A percentile compares a stretch with the other conserved stretches of the same genome.
Evolutionary conservation across 2,329 filamentous ascomycete genomes (phyloP).

Genomic region (Fusarium tuaranense): DNA sequence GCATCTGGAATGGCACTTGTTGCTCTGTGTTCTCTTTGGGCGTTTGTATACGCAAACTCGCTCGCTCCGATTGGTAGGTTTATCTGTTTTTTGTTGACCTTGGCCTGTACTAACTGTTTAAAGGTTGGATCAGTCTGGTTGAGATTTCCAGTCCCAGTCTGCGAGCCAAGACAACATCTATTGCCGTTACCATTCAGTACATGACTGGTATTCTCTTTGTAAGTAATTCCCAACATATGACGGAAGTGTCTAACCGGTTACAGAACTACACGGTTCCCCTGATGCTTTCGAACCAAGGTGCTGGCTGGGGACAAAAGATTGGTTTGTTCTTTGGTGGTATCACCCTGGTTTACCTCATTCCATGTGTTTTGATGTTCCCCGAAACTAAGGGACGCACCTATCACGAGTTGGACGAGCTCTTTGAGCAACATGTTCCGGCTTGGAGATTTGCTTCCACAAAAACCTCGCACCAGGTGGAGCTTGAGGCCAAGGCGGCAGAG

Average conservation of each 20-base stretch:
- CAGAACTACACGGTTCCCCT: not conserved
- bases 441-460: not conserved
- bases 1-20: not conserved
- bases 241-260: not conserved
- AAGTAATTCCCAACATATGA: not conserved
- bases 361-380: not conserved
- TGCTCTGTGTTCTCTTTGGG: not conserved
- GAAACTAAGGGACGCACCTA: not conserved
- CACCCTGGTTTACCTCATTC: not conserved
- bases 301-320: not conserved
- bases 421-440: not conserved
- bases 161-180: slow-evolving; percentile 8
- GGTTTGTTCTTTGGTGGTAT: not conserved
- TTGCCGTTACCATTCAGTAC: slow-evolving; percentile 9
- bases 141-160: slow-evolving; percentile 12
- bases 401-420: not conserved
- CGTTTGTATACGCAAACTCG: not conserved
- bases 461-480: not conserved
- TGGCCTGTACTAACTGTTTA: not conserved
- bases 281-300: not conserved
- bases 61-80: not conserved
- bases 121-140: slow-evolving; percentile 9
- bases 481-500: not conserved
- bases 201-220: slow-evolving; percentile 7
- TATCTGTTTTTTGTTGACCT: rapidly evolving